Conservation (phyloP, 352 stramenopile species). For the Pythium aristosporum region DNA sequence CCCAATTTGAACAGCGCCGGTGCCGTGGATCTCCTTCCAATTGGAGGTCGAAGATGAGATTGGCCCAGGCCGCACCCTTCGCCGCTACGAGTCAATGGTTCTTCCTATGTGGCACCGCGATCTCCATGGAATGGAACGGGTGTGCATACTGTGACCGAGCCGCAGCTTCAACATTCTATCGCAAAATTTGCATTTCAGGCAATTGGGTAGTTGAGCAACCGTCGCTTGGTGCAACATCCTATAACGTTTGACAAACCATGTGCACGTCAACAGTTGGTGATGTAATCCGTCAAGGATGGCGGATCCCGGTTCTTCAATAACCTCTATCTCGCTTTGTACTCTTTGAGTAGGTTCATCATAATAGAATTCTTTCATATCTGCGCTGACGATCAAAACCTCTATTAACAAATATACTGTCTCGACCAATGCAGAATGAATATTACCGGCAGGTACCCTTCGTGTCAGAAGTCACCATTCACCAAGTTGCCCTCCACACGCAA, state of each 20-base stretch:
- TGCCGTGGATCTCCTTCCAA: constrained; percentile 42
- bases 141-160: no score
- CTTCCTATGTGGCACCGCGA: no score
- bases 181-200: constrained; percentile 1
- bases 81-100: no score
- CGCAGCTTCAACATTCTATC: background rate
- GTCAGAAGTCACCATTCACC: constrained; percentile 1
- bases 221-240: background rate
- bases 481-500: constrained; percentile 1
- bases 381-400: no score
- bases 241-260: background rate
- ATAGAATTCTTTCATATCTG: background rate
- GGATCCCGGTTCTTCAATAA: constrained; percentile 4
- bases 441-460: background rate
- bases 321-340: background rate
- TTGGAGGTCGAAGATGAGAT: constrained; percentile 40
- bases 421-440: background rate
- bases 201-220: background rate
- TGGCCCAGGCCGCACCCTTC: constrained; percentile 45
- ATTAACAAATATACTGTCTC: background rate
- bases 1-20: no score
- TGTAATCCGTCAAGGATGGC: background rate
- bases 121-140: no score
- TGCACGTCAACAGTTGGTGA: constrained; percentile 10
- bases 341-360: background rate